phyloP scores from a whole-genome alignment of 2,329 filamentous ascomycete genomes.

The Tolypocladium endophyticum region DNA sequence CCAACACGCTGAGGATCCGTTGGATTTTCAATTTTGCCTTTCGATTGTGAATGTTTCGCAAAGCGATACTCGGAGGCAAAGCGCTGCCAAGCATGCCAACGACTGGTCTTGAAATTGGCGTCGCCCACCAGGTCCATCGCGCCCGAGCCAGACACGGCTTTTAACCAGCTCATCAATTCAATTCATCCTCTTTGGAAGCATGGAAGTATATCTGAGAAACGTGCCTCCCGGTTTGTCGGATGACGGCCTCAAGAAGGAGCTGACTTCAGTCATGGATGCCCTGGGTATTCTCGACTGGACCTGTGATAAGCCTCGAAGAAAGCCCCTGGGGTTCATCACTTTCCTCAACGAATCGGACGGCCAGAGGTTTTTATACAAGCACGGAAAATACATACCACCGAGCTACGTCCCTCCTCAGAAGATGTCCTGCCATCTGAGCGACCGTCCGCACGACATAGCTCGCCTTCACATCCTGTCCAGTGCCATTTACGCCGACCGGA shows the following conservation, averaged over 20 bases:
- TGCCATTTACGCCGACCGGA: slow-evolving; percentile 18
- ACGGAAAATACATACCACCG: slow-evolving; percentile 16
- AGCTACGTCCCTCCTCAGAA: background rate
- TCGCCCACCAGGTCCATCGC: background rate
- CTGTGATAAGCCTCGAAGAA: slow-evolving; percentile 29
- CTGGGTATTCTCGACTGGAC: slow-evolving; percentile 31
- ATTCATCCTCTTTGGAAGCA: slow-evolving; percentile 9
- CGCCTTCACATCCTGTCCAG: slow-evolving; percentile 19
- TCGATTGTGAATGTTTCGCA: too few relatives aligned
- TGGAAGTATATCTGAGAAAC: slow-evolving; percentile 36
- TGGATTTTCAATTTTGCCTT: too few relatives aligned
- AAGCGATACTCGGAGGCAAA: too few relatives aligned
- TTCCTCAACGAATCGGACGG: slow-evolving; percentile 32
- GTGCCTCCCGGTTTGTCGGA: slow-evolving; percentile 31
- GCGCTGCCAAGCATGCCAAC: too few relatives aligned
- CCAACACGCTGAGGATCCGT: too few relatives aligned
- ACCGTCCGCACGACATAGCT: slow-evolving; percentile 10
- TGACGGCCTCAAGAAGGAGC: slow-evolving; percentile 22
- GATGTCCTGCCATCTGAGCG: background rate
- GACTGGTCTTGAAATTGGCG: too few relatives aligned
- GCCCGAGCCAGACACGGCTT: background rate
- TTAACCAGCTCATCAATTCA: too few relatives aligned
- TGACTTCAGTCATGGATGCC: slow-evolving; percentile 26
- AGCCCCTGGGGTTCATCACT: slow-evolving; percentile 25
- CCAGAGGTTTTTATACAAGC: slow-evolving; percentile 26